Evolutionary conservation across 345 rosid species (phyloP).

Genomic region (Lepidium aucheri): DNA sequence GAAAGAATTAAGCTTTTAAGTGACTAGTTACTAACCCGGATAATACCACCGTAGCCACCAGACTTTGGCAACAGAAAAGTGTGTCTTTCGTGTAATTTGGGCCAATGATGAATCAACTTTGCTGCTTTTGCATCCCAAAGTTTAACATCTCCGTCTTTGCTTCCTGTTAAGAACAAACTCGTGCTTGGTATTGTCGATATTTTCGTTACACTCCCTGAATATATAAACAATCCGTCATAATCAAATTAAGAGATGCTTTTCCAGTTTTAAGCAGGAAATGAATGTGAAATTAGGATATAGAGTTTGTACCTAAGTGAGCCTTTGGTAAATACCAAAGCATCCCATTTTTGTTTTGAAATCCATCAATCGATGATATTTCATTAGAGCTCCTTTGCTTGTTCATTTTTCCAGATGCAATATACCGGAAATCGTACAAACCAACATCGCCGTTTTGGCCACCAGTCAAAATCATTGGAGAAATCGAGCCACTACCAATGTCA

Average conservation of each 20-base stretch:
- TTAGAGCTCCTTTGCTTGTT: conserved; percentile 50
- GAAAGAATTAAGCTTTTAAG: neutral
- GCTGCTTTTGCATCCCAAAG: conserved; percentile 96
- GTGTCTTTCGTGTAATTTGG: conserved; percentile 85
- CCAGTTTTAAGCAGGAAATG: neutral
- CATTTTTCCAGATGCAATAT: conserved; percentile 77
- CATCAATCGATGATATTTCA: conserved; percentile 31
- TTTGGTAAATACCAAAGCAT: conserved; percentile 98
- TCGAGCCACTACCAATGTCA: conserved; percentile 78
- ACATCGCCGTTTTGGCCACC: conserved; percentile 93
- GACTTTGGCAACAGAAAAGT: conserved; percentile 75
- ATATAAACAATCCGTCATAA: neutral
- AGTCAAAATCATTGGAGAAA: conserved; percentile 84
- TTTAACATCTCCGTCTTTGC: conserved; percentile 97
- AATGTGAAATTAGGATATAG: neutral
- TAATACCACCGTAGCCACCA: conserved; percentile 81
- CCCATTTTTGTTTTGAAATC: conserved; percentile 55
- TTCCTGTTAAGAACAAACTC: conserved; percentile 87
- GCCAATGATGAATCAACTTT: conserved; percentile 70
- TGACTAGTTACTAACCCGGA: conserved; percentile 39
- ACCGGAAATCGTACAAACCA: conserved; percentile 90
- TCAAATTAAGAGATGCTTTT: neutral
- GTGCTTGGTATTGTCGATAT: conserved; percentile 68
- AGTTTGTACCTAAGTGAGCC: conserved; percentile 71
- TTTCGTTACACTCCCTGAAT: conserved; percentile 76